Evolutionary conservation across 306 rosid species (phyloP).

Genomic region (Heteromeles arbutifolia): DNA sequence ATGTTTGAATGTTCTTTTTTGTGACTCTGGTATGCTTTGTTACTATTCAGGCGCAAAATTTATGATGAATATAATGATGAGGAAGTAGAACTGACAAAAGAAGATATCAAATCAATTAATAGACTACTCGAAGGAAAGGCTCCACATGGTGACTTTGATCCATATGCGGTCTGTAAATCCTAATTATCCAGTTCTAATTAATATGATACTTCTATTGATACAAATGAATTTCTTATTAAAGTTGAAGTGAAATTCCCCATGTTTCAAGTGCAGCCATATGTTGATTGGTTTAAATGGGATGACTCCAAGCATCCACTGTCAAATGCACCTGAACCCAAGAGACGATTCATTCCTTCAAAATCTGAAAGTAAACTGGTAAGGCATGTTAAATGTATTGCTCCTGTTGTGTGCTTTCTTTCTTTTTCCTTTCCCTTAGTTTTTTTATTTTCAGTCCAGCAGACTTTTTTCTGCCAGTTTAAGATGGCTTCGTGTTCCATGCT

Average conservation of each 20-base stretch:
- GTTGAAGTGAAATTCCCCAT: constrained; percentile 6
- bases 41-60: constrained; percentile 62
- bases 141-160: constrained; percentile 79
- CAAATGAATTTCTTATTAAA: background rate
- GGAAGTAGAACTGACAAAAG: constrained; percentile 57
- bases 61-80: constrained; percentile 39
- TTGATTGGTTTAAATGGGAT: constrained; percentile 93
- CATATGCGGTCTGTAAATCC: constrained; percentile 52
- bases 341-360: constrained; percentile 89
- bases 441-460: background rate
- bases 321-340: constrained; percentile 94
- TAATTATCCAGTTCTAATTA: constrained; percentile 2
- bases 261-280: constrained; percentile 47
- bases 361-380: constrained; percentile 82
- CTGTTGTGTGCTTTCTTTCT: background rate
- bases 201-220: background rate
- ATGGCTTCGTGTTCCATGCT: constrained; percentile 12
- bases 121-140: constrained; percentile 64
- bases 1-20: background rate
- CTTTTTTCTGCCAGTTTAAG: background rate
- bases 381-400: background rate
- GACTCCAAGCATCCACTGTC: constrained; percentile 81
- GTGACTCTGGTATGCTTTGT: constrained; percentile 10
- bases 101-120: constrained; percentile 54
- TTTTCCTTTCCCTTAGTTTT: background rate